These are phyloP conservation scores for Umbellularia californica DNA, from an alignment of 164 flowering plant species.

Conservation along the genomic window DNA sequence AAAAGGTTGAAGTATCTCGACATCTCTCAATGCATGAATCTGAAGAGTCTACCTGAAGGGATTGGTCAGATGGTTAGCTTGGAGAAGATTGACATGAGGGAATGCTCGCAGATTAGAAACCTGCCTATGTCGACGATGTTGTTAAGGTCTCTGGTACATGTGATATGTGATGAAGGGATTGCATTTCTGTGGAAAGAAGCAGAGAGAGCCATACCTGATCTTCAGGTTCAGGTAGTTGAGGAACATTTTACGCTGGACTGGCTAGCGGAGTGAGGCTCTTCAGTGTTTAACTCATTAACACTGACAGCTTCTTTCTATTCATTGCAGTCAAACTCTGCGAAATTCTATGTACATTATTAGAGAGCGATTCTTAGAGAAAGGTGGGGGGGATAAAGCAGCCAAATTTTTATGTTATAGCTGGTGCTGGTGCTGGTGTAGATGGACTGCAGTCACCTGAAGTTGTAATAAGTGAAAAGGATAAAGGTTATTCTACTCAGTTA, in stretches of 20 bases:
- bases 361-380: neutral
- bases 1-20: conserved; percentile 48
- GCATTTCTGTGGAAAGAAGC: conserved; percentile 55
- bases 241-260: conserved; percentile 50
- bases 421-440: no score
- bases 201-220: conserved; percentile 28
- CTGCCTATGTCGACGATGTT: conserved; percentile 41
- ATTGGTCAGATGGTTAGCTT: conserved; percentile 40
- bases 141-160: conserved; percentile 37
- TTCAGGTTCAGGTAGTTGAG: conserved; percentile 51
- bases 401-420: no score
- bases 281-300: neutral
- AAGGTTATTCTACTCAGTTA: no score
- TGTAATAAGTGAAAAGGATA: no score
- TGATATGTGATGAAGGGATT: conserved; percentile 66
- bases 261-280: conserved; percentile 42
- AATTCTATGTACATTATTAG: neutral
- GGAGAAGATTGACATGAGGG: conserved; percentile 84
- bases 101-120: conserved; percentile 40
- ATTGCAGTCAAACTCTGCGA: neutral
- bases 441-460: no score
- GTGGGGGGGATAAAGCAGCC: neutral
- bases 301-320: neutral
- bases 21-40: conserved; percentile 61
- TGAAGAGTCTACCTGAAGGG: conserved; percentile 55